Evolutionary conservation across 169 alveolate genomes (phyloP), one percentile per base, ranked within the genome.

Genomic region (Plasmodium vinckei): DNA sequence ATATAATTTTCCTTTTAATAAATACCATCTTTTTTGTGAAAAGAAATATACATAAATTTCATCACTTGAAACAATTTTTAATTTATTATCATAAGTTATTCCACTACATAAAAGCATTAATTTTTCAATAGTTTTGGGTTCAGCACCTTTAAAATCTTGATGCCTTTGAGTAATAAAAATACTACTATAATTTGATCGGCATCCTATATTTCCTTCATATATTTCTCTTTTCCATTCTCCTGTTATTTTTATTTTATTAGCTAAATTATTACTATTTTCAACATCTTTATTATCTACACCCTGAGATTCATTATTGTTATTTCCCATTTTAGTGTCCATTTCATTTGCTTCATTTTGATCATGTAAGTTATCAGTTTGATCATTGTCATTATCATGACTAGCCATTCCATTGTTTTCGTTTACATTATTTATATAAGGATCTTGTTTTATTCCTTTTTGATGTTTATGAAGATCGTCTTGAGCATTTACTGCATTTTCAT

Each of bases 91-190:
- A 67, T 94, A 94, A 5, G 96, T 94, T 49, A 94, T 88, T 17
- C 96, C 96, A 13, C 95, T 94, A 23, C 95, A 91, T 23, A 94
- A 64, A 44, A 94, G 73, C 96, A 94, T 94, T 23, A 94, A 87
- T 15, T 93, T 79, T 69, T 94, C 96, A 13, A 94, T 72, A n/a
- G 96, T 94, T 91, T 92, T 92, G 6, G 96, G 96, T 10, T 89
- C 96, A 13, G 95, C 93, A 2, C 95, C 93, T 71, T 92, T 91
- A 15, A 84, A 73, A 57, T 95, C 97, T 63, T 94, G 94, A 87
- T 94, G 95, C 75, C 97, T 92, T 67, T 95, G 97, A 0, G 97
- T 95, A 64, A 95, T 95, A 89, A 95, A 95, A 49, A 95, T 91
- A 47, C 95, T 92, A 53, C 94, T 92, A 77, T 95, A 95, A 82